Conservation (phyloP, 805 yeast species). For the Hanseniaspora nectarophila region DNA sequence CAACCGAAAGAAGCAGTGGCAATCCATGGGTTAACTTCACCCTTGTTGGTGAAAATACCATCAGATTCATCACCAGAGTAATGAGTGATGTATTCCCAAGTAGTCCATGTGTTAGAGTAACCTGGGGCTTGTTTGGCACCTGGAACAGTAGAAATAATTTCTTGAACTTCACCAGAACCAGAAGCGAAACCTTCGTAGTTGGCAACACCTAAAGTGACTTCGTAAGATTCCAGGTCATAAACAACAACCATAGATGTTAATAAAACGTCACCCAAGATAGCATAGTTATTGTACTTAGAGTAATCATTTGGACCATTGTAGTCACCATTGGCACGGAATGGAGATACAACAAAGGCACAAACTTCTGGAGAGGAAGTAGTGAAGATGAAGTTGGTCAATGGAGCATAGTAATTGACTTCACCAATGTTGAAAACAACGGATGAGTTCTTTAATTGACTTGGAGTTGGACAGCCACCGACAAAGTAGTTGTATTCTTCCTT, state of each 20-base stretch:
- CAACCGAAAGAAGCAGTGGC: conserved; percentile 11
- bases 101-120: conserved; percentile 33
- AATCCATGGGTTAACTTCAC: conserved; percentile 15
- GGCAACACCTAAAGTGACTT: conserved; percentile 37
- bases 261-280: conserved; percentile 44
- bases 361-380: conserved; percentile 22
- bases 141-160: conserved; percentile 38
- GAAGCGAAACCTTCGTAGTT: conserved; percentile 22
- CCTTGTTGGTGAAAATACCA: conserved; percentile 15
- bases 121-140: conserved; percentile 37
- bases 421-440: conserved; percentile 38
- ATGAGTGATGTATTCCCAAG: conserved; percentile 6
- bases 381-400: conserved; percentile 30
- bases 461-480: conserved; percentile 32
- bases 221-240: conserved; percentile 39
- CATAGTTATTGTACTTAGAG: conserved; percentile 25
- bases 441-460: conserved; percentile 19
- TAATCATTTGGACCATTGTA: conserved; percentile 1
- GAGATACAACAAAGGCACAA: conserved; percentile 37
- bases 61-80: conserved; percentile 13
- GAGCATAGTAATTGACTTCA: conserved; percentile 44
- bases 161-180: conserved; percentile 33
- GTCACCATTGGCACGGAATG: conserved; percentile 18
- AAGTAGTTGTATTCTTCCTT: conserved; percentile 33
- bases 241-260: conserved; percentile 42